Conservation (phyloP, 352 stramenopile species). For the Globisporangium abappressorium region DNA sequence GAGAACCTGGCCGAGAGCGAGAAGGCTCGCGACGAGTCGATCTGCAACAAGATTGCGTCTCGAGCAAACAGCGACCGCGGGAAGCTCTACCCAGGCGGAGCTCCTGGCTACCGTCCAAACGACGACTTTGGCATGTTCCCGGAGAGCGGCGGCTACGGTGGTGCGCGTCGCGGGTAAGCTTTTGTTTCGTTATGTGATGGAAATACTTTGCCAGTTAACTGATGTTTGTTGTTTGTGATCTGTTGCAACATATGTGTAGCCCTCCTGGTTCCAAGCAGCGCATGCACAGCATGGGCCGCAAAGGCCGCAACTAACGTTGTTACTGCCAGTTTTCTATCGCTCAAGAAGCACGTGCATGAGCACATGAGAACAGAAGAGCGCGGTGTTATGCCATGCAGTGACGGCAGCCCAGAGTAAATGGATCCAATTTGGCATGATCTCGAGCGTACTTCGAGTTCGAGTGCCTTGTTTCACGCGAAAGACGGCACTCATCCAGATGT, state of each 20-base stretch:
- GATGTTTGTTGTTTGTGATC: background rate
- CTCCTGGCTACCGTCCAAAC: conserved; percentile 30
- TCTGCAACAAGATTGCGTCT: conserved; percentile 53
- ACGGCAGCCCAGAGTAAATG: background rate
- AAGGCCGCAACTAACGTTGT: conserved; percentile 48
- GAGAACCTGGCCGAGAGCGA: conserved; percentile 57
- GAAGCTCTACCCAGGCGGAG: conserved; percentile 28
- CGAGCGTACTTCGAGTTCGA: no score
- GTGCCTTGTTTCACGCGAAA: no score
- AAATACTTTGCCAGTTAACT: background rate
- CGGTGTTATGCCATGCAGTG: background rate
- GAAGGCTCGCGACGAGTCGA: conserved; percentile 38
- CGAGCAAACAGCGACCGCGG: conserved; percentile 45
- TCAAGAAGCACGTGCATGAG: background rate
- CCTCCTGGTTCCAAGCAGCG: conserved; percentile 34
- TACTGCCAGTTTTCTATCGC: background rate
- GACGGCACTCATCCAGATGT: no score
- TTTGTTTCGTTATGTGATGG: background rate
- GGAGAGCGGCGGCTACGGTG: conserved; percentile 25
- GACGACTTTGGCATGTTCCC: conserved; percentile 50
- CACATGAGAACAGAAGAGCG: background rate
- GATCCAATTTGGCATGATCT: background rate
- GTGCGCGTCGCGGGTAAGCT: conserved; percentile 44
- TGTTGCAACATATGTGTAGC: background rate
- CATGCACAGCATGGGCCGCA: conserved; percentile 47